A percentile compares a stretch with the other conserved stretches of the same genome.
These are phyloP conservation scores for Schrenkiella parvula DNA, from an alignment of 345 rosid genomes.

Conservation along the genomic window DNA sequence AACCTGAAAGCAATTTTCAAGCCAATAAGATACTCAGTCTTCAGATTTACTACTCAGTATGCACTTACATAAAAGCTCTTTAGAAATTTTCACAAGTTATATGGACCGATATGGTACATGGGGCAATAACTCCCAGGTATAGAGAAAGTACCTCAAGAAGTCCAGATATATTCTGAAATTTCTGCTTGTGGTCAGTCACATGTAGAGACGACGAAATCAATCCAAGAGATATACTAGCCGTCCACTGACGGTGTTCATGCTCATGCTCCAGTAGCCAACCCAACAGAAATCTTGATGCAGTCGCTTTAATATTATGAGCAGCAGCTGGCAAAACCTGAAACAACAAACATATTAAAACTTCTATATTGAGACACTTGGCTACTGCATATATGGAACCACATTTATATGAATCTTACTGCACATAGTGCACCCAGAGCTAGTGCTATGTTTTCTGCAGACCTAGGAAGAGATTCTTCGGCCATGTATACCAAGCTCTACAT, in stretches of 20 bases:
- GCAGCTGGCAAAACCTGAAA: conserved; percentile 84
- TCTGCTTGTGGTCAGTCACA: conserved; percentile 79
- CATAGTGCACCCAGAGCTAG: conserved; percentile 86
- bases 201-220: conserved; percentile 68
- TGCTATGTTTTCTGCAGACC: conserved; percentile 82
- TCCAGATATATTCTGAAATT: conserved; percentile 60
- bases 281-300: conserved; percentile 78
- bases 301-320: conserved; percentile 61
- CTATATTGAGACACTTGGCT: neutral
- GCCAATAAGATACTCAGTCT: conserved; percentile 3
- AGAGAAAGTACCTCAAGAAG: conserved; percentile 64
- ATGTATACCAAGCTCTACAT: conserved; percentile 56
- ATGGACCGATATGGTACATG: neutral
- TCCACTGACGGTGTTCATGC: conserved; percentile 94
- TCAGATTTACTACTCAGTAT: conserved; percentile 3
- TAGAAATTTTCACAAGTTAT: neutral
- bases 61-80: neutral
- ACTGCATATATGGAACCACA: conserved; percentile 15
- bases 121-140: neutral
- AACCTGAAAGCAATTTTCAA: conserved; percentile 49
- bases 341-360: conserved; percentile 12
- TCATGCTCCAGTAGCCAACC: conserved; percentile 77
- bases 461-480: conserved; percentile 76
- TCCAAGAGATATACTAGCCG: conserved; percentile 94
- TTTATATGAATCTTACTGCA: conserved; percentile 45